These are phyloP conservation scores for Pulveroboletus sp. DNA, from an alignment of 768 basidiomycete genomes.

Conservation along the genomic window DNA sequence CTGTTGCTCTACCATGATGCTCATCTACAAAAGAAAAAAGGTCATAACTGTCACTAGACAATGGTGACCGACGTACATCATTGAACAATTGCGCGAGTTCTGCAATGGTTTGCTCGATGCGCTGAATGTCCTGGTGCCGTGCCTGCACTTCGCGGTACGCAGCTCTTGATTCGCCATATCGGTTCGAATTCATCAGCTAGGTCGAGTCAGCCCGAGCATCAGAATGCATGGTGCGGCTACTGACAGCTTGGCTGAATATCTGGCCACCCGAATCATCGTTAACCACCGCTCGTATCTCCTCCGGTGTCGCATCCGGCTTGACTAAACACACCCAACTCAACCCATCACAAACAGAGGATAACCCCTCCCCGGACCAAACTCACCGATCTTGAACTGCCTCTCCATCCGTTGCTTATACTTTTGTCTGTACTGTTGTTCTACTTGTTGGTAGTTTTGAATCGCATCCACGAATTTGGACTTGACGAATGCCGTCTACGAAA, in stretches of 20 bases:
- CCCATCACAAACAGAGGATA: not conserved
- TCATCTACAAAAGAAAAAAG: constrained; percentile 59
- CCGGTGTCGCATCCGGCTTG: constrained; percentile 88
- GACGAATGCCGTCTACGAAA: constrained; percentile 50
- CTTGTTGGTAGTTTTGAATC: constrained; percentile 78
- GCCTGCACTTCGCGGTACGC: constrained; percentile 97
- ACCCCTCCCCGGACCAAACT: constrained; percentile 10
- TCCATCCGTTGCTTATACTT: constrained; percentile 80
- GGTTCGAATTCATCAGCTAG: constrained; percentile 84
- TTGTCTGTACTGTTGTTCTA: constrained; percentile 73
- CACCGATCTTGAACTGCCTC: constrained; percentile 83
- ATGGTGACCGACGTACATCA: constrained; percentile 52
- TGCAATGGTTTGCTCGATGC: constrained; percentile 87
- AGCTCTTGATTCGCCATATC: constrained; percentile 83
- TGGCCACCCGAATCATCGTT: constrained; percentile 78
- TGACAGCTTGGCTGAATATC: constrained; percentile 85
- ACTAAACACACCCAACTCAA: constrained; percentile 39
- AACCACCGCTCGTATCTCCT: constrained; percentile 83
- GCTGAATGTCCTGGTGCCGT: constrained; percentile 92
- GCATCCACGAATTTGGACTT: constrained; percentile 81
- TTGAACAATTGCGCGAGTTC: constrained; percentile 96
- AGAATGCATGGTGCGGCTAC: constrained; percentile 7
- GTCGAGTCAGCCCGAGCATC: not conserved
- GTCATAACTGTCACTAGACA: not conserved
- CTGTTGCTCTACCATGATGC: constrained; percentile 90